phyloP scores from a whole-genome alignment of 108 stramenopile genomes.

The Cyclotella kingstonii region DNA sequence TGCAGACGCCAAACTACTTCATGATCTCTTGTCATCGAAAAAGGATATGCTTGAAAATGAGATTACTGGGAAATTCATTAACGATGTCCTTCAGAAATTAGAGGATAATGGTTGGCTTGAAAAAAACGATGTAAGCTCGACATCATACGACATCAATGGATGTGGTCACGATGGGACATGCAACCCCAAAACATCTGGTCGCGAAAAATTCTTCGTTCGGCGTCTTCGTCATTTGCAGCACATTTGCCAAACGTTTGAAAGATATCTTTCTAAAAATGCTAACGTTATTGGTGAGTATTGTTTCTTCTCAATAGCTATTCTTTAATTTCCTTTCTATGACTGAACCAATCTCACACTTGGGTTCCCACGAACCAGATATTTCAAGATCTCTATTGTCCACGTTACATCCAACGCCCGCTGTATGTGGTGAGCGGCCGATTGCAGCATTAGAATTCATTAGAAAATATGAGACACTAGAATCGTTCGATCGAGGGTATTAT shows the following conservation, averaged over 20 bases:
- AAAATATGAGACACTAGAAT: conserved; percentile 45
- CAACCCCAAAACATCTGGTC: conserved; percentile 1
- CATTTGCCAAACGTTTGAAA: conserved; percentile 74
- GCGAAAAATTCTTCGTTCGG: conserved; percentile 60
- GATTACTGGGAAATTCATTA: conserved; percentile 74
- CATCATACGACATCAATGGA: conserved; percentile 21
- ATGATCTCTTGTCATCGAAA: conserved; percentile 62
- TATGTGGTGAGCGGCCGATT: conserved; percentile 61
- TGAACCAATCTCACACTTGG: neutral
- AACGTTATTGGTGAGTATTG: conserved; percentile 31
- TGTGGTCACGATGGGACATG: conserved; percentile 7
- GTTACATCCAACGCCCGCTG: conserved; percentile 86
- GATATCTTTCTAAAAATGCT: conserved; percentile 37
- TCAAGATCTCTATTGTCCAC: conserved; percentile 48
- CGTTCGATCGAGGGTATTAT: conserved; percentile 79
- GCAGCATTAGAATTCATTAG: conserved; percentile 67
- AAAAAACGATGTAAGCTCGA: conserved; percentile 3
- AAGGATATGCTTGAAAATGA: conserved; percentile 81
- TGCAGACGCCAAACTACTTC: conserved; percentile 62
- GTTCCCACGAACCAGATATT: conserved; percentile 13
- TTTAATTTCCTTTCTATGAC: neutral
- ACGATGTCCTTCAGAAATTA: conserved; percentile 48
- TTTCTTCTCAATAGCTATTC: neutral
- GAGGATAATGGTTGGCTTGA: conserved; percentile 50
- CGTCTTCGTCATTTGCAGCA: conserved; percentile 79